These are phyloP conservation scores for Rhizopogon vulgaris DNA, from an alignment of 768 basidiomycete species.

Conservation along the genomic window DNA sequence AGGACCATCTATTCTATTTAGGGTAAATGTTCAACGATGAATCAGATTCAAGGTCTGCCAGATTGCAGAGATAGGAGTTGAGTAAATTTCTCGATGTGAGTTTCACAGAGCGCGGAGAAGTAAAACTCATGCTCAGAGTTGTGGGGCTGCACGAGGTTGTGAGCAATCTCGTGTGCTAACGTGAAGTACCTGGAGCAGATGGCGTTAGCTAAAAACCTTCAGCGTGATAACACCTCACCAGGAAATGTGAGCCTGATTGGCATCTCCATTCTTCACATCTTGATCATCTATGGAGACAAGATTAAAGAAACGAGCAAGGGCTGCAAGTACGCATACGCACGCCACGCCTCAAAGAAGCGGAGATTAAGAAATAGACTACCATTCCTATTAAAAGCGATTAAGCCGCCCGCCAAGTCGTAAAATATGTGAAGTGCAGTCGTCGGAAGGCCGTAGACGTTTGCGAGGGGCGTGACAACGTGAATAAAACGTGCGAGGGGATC, in stretches of 20 bases:
- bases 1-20: too few relatives aligned
- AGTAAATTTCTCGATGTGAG: conserved; percentile 40
- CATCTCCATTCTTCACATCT: conserved; percentile 49
- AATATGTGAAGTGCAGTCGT: conserved; percentile 78
- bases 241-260: conserved; percentile 66
- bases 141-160: conserved; percentile 82
- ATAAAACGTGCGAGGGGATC: conserved; percentile 68
- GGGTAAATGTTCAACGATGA: not conserved
- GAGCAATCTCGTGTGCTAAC: conserved; percentile 89
- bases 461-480: conserved; percentile 58
- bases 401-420: conserved; percentile 69
- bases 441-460: conserved; percentile 69
- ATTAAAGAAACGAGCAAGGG: not conserved
- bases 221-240: conserved; percentile 43
- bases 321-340: conserved; percentile 40
- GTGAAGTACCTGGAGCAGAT: conserved; percentile 67
- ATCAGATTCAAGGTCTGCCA: not conserved
- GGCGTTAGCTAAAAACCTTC: not conserved
- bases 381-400: conserved; percentile 91
- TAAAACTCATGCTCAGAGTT: conserved; percentile 94
- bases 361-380: conserved; percentile 87
- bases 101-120: conserved; percentile 86
- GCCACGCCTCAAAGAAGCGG: conserved; percentile 82
- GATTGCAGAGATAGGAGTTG: conserved; percentile 18
- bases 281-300: conserved; percentile 50